Evolutionary conservation across 345 rosid genomes (phyloP).

Genomic region (Dovyalis caffra): DNA sequence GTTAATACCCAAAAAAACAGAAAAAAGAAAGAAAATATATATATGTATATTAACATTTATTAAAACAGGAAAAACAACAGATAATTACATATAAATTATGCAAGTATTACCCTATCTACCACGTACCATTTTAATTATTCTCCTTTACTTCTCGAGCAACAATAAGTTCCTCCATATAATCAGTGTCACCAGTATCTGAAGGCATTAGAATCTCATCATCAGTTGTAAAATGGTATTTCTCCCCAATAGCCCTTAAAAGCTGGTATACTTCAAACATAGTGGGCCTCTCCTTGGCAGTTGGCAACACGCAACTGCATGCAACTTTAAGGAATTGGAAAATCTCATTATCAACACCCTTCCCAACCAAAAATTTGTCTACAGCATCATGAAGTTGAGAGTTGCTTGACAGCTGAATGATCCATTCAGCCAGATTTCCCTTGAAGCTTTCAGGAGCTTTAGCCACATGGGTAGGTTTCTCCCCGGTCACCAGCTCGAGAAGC

Average conservation of each 20-base stretch:
- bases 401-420: conserved; percentile 54
- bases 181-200: conserved; percentile 52
- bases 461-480: conserved; percentile 74
- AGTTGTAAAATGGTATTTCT: conserved; percentile 61
- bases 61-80: conserved; percentile 11
- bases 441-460: conserved; percentile 63
- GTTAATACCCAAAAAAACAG: too few species aligned
- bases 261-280: conserved; percentile 87
- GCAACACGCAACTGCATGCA: conserved; percentile 69
- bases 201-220: conserved; percentile 77
- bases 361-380: conserved; percentile 51
- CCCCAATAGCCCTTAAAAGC: conserved; percentile 83
- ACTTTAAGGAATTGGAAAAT: conserved; percentile 77
- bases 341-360: conserved; percentile 67
- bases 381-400: conserved; percentile 61
- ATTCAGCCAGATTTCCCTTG: conserved; percentile 84
- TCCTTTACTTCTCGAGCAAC: conserved; percentile 53
- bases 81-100: conserved; percentile 27
- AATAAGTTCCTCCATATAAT: conserved; percentile 69
- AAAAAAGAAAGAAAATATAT: conserved; percentile 16
- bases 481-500: conserved; percentile 87
- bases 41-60: conserved; percentile 29
- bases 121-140: conserved; percentile 21
- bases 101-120: conserved; percentile 9
- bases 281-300: conserved; percentile 73